Base-by-base conservation (phyloP, 768 basidiomycete species). In the Gloeopeniophorella convolvens region DNA sequence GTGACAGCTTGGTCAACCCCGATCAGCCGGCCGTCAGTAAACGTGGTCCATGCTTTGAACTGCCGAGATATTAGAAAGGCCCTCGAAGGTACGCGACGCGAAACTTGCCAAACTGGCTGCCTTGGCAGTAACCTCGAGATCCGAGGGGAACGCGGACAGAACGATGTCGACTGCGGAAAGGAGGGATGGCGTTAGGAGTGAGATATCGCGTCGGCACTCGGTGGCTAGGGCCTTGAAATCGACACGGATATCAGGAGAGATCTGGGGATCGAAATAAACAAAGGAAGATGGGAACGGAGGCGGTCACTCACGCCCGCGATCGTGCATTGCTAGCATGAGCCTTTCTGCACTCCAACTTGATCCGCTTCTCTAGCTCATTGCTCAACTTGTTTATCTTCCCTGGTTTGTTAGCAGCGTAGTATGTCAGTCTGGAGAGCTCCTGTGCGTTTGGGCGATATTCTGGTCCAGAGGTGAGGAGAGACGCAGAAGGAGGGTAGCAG, bases 11-110 rank as follows among this genome's bases (percentile, higher is more conserved):
- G 77, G 61, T 95, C 92, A 11, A 83, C 79, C 23, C 87, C 89
- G 55, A 94, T 81, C 33, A 87, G 71, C 46, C 82, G 82, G 0
- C 91, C 90, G 58, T 94, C 85, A 18, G 93, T 91, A 58, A 83
- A 96, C 13, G 92, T 93, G 16, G 86, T 85, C 85, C 90, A 97
- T 1, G 90, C 85, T 3, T 85, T 88, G 60, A 95, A 91, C 86
- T 93, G 59, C 35, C 23, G 39, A 27, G n/a, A 59, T 12, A 31
- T 42, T n/a, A 49, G 31, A 41, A 20, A 16, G 31, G 18, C 39
- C n/a, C 12, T 11, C 18, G 5, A 7, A 5, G 21, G 1, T 36
- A 18, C 36, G 2, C 49, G 16, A 18, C 12, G 23, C 23, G 15
- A 43, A 11, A 76, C 87, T 60, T 64, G 91, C 91, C 45, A 92